Evolutionary conservation across 176 grass and related monocot species (phyloP).

Genomic region (Cocos nucifera): DNA sequence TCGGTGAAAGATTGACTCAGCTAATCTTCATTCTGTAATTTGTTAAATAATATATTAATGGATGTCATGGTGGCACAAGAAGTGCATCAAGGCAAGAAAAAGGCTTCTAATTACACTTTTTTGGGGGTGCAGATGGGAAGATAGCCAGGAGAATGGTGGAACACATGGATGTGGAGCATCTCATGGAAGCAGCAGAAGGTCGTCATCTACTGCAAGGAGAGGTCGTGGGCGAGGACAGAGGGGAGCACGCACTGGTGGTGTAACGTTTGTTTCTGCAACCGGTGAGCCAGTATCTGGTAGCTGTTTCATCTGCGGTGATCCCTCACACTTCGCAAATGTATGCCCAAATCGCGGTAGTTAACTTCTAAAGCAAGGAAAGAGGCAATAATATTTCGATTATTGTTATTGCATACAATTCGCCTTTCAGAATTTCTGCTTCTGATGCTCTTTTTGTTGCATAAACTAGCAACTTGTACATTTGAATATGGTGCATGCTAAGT

Average conservation of each 20-base stretch:
- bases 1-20: too few relatives aligned
- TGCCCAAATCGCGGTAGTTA: slow-evolving; percentile 62
- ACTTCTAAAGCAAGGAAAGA: neutral
- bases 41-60: too few relatives aligned
- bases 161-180: slow-evolving; percentile 28
- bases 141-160: slow-evolving; percentile 40
- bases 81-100: too few relatives aligned
- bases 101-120: neutral
- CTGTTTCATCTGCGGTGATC: slow-evolving; percentile 79
- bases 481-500: too few relatives aligned
- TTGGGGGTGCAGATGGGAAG: slow-evolving; percentile 65
- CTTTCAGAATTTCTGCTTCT: too few relatives aligned
- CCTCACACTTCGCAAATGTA: slow-evolving; percentile 73
- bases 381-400: too few relatives aligned
- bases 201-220: slow-evolving; percentile 34
- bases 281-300: slow-evolving; percentile 47
- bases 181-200: slow-evolving; percentile 21
- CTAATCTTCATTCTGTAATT: too few relatives aligned
- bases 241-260: slow-evolving; percentile 15
- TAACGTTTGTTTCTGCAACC: slow-evolving; percentile 72
- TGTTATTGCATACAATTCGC: too few relatives aligned
- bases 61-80: too few relatives aligned
- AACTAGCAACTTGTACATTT: too few relatives aligned
- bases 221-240: slow-evolving; percentile 29
- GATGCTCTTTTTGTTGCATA: too few relatives aligned